A percentile compares a stretch with the other conserved stretches of the same genome.
phyloP scores from a whole-genome alignment of 352 stramenopile genomes.

The Pythium graminicola region DNA sequence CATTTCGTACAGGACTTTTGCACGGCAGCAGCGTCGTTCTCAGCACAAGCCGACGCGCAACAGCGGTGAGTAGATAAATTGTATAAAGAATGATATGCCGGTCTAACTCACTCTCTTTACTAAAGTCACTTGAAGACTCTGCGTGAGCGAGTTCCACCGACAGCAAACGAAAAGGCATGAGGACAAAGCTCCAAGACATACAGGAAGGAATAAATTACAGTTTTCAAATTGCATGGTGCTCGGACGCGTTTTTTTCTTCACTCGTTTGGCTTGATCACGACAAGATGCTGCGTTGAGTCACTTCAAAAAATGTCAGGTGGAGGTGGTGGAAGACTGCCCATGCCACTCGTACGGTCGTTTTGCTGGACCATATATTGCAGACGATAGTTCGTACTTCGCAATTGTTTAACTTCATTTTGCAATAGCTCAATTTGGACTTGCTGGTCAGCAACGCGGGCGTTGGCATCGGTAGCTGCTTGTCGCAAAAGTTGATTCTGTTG shows the following conservation, averaged over 20 bases:
- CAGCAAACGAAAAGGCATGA: no score
- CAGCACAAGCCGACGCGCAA: constrained; percentile 33
- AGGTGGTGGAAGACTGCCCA: constrained; percentile 36
- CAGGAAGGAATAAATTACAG: constrained; percentile 22
- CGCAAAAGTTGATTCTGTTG: constrained; percentile 55
- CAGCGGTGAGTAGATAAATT: constrained; percentile 35
- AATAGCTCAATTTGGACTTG: constrained; percentile 62
- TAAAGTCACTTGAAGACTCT: no score
- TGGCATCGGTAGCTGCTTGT: constrained; percentile 29
- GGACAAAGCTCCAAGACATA: no score
- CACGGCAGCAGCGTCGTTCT: constrained; percentile 42
- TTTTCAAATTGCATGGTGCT: neutral
- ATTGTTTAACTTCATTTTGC: constrained; percentile 60
- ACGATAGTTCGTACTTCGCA: constrained; percentile 59
- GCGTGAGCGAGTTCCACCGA: no score
- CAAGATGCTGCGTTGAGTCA: no score
- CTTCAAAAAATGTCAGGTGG: constrained; percentile 66
- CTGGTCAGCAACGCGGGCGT: constrained; percentile 46
- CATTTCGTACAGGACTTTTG: constrained; percentile 62
- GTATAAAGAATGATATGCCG: no score
- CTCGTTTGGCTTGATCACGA: neutral
- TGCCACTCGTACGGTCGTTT: constrained; percentile 31
- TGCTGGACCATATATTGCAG: constrained; percentile 73
- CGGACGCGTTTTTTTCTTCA: neutral
- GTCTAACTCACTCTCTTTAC: no score